Conservation (phyloP, 1,284 basidiomycete genomes). For the Apiotrichum akiyoshidainum region DNA sequence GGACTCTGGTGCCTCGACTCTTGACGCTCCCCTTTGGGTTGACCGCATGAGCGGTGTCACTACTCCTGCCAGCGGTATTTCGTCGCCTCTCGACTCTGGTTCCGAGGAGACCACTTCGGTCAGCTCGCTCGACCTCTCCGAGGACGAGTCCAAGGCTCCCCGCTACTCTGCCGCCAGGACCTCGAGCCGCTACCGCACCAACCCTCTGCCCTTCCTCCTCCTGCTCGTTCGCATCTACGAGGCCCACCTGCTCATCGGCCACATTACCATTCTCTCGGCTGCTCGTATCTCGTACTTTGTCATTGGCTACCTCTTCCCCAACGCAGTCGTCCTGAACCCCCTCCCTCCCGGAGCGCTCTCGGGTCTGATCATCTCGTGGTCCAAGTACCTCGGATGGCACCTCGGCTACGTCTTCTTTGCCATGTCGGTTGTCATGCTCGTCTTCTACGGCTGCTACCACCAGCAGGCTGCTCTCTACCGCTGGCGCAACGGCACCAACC, state of each 20-base stretch:
- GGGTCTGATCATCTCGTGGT: slow-evolving; percentile 4
- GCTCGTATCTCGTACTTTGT: slow-evolving; percentile 11
- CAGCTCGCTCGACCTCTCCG: slow-evolving; percentile 16
- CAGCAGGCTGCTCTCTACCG: slow-evolving; percentile 27
- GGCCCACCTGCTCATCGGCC: slow-evolving; percentile 42
- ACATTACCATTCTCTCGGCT: slow-evolving; percentile 26
- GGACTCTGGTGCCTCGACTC: neutral
- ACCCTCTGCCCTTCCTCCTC: slow-evolving; percentile 16
- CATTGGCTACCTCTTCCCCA: neutral
- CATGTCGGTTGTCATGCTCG: slow-evolving; percentile 29
- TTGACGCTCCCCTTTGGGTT: neutral
- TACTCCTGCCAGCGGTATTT: slow-evolving; percentile 16
- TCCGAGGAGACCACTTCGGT: slow-evolving; percentile 19
- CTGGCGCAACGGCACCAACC: slow-evolving; percentile 24
- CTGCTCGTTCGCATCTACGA: slow-evolving; percentile 33
- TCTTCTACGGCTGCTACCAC: slow-evolving; percentile 40
- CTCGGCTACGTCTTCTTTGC: slow-evolving; percentile 25
- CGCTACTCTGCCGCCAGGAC: neutral
- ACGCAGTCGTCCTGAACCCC: neutral
- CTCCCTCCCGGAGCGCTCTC: slow-evolving; percentile 3
- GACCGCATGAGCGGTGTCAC: slow-evolving; percentile 3
- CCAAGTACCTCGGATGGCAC: slow-evolving; percentile 10
- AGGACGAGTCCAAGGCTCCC: slow-evolving; percentile 16
- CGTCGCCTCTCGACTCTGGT: slow-evolving; percentile 8
- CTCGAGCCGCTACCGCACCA: neutral